Evolutionary conservation across 495 filamentous ascomycete genomes (phyloP).

Genomic region (Penicillium simplicissimum): DNA sequence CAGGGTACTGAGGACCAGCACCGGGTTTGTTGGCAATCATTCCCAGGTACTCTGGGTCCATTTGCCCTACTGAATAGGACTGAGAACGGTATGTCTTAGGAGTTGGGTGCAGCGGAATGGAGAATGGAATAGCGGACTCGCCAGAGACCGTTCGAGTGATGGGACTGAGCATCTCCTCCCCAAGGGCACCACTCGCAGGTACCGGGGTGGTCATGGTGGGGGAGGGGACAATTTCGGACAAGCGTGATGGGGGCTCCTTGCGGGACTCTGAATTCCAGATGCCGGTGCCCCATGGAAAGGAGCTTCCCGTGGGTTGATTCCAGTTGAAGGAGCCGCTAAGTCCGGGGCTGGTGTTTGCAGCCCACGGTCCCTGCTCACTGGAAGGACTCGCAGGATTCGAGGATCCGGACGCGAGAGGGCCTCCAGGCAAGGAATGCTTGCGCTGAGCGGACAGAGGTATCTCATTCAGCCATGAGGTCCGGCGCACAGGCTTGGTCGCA

Average conservation of each 20-base stretch:
- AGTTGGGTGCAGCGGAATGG: conserved; percentile 87
- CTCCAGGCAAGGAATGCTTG: conserved; percentile 50
- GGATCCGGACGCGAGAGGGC: conserved; percentile 70
- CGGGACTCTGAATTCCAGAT: conserved; percentile 76
- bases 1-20: conserved; percentile 36
- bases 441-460: conserved; percentile 46
- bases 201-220: conserved; percentile 67
- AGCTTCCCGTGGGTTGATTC: conserved; percentile 53
- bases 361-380: conserved; percentile 70
- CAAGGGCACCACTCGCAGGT: conserved; percentile 37
- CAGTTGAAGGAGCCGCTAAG: conserved; percentile 58
- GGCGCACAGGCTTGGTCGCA: conserved; percentile 45
- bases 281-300: conserved; percentile 72
- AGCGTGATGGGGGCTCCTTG: conserved; percentile 71
- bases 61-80: conserved; percentile 94
- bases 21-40: conserved; percentile 44
- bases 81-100: conserved; percentile 92
- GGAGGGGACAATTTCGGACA: conserved; percentile 75
- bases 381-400: conserved; percentile 76
- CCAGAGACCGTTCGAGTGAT: conserved; percentile 54
- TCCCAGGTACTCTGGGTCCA: conserved; percentile 65
- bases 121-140: conserved; percentile 73
- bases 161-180: conserved; percentile 57
- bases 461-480: conserved; percentile 58
- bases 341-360: conserved; percentile 45